Evolutionary conservation across 2,329 filamentous ascomycete species (phyloP).

Genomic region (Phialophora tarda): DNA sequence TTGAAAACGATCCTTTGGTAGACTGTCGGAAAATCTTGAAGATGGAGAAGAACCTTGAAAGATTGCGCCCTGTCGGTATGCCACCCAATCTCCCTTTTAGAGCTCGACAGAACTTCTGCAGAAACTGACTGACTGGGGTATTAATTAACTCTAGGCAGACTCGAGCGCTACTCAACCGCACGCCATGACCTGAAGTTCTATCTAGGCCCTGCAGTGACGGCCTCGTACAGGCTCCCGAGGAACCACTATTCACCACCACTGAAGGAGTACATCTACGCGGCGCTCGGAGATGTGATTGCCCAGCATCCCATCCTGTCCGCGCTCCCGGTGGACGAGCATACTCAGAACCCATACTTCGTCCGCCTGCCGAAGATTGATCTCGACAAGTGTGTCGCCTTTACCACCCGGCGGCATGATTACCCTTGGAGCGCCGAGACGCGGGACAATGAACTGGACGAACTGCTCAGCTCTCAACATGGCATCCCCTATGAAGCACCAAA

Average conservation of each 20-base stretch:
- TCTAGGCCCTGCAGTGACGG: constrained; percentile 18
- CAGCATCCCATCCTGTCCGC: constrained; percentile 53
- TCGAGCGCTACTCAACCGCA: constrained; percentile 25
- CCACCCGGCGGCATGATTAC: constrained; percentile 37
- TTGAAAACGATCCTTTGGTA: neutral
- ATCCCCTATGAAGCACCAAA: constrained; percentile 45
- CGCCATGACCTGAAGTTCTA: constrained; percentile 26
- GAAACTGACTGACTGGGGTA: neutral
- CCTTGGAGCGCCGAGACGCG: constrained; percentile 33
- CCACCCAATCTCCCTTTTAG: neutral
- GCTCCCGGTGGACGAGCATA: constrained; percentile 51
- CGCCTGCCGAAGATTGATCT: constrained; percentile 53
- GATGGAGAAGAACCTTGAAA: constrained; percentile 19
- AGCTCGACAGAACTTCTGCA: neutral
- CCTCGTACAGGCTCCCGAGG: constrained; percentile 16
- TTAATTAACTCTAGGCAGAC: constrained; percentile 4
- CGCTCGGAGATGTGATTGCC: constrained; percentile 42
- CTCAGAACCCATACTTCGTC: constrained; percentile 51
- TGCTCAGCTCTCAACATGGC: constrained; percentile 52
- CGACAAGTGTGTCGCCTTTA: constrained; percentile 46
- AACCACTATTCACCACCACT: constrained; percentile 2
- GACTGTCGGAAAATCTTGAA: neutral
- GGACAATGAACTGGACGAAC: constrained; percentile 50
- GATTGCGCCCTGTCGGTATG: constrained; percentile 22
- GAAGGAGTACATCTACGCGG: constrained; percentile 19